These are phyloP conservation scores for Stygiomarasmius scandens DNA, from an alignment of 1,284 basidiomycete genomes.

Conservation along the genomic window DNA sequence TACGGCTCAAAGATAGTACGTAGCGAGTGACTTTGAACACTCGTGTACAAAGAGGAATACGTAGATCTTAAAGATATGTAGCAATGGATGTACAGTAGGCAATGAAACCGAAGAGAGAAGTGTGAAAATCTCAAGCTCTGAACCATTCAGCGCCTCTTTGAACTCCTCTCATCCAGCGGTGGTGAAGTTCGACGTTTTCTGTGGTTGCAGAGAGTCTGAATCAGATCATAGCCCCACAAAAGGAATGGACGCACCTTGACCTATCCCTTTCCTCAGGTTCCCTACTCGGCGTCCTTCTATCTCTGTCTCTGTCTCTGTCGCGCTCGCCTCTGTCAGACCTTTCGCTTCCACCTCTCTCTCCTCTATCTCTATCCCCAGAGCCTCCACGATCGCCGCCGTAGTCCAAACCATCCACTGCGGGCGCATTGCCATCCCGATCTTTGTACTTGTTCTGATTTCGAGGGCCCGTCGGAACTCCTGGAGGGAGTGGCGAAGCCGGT, in stretches of 20 bases:
- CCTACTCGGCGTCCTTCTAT: slow-evolving; percentile 52
- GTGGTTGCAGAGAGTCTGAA: slow-evolving; percentile 3
- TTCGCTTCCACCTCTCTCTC: slow-evolving; percentile 32
- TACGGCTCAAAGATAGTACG: too few relatives aligned
- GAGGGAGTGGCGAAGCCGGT: slow-evolving; percentile 78
- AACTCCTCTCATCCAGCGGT: slow-evolving; percentile 57
- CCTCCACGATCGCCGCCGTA: slow-evolving; percentile 57
- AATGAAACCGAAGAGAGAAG: too few relatives aligned
- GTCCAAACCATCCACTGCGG: slow-evolving; percentile 82
- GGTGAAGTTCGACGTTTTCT: slow-evolving; percentile 67
- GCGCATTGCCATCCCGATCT: slow-evolving; percentile 78
- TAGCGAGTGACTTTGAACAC: too few relatives aligned
- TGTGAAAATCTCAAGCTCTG: too few relatives aligned
- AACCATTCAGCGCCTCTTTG: slow-evolving; percentile 67
- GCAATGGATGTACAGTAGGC: too few relatives aligned
- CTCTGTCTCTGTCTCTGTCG: slow-evolving; percentile 32
- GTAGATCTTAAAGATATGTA: too few relatives aligned
- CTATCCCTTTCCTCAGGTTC: slow-evolving; percentile 55
- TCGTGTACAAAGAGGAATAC: too few relatives aligned
- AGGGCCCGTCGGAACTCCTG: slow-evolving; percentile 82
- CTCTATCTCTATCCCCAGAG: slow-evolving; percentile 1
- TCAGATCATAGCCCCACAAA: neutral
- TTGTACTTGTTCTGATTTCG: slow-evolving; percentile 87
- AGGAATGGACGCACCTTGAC: slow-evolving; percentile 36
- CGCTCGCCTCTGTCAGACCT: slow-evolving; percentile 30